Conservation (phyloP, 768 basidiomycete genomes). For the Imleria badia region DNA sequence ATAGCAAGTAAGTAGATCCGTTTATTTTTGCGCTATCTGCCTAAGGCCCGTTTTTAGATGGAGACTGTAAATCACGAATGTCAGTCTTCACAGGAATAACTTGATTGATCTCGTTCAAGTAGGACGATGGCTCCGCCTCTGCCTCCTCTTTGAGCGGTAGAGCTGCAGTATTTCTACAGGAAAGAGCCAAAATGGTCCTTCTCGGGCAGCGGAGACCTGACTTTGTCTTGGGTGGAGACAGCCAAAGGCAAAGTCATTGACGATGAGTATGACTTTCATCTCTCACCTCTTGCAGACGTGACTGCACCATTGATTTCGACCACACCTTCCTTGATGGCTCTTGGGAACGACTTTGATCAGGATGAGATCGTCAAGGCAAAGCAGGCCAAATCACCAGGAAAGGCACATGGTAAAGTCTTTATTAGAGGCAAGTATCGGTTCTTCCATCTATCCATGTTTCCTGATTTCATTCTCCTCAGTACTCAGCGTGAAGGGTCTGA, state of each 20-base stretch:
- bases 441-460: background rate
- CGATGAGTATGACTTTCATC: slow-evolving; percentile 30
- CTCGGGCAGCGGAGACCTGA: slow-evolving; percentile 15
- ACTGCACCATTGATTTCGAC: slow-evolving; percentile 27
- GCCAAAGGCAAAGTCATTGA: slow-evolving; percentile 25
- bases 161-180: slow-evolving; percentile 24
- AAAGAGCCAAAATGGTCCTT: slow-evolving; percentile 21
- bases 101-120: slow-evolving; percentile 20
- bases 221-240: slow-evolving; percentile 11
- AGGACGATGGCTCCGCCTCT: slow-evolving; percentile 6
- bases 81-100: slow-evolving; percentile 29
- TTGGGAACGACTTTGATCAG: slow-evolving; percentile 29
- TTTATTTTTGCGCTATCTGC: background rate
- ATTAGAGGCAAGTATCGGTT: slow-evolving; percentile 67
- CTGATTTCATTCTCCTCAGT: slow-evolving; percentile 45
- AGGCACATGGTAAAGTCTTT: slow-evolving; percentile 90
- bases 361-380: slow-evolving; percentile 25
- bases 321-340: slow-evolving; percentile 29
- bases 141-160: slow-evolving; percentile 22
- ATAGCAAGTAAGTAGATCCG: slow-evolving; percentile 33
- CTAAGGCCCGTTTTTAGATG: slow-evolving; percentile 16
- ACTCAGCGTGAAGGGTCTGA: slow-evolving; percentile 67
- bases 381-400: slow-evolving; percentile 45
- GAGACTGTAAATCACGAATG: slow-evolving; percentile 28
- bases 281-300: slow-evolving; percentile 32